Evolutionary conservation across 2,329 filamentous ascomycete genomes (phyloP).

Genomic region (Purpureocillium takamizusanense): DNA sequence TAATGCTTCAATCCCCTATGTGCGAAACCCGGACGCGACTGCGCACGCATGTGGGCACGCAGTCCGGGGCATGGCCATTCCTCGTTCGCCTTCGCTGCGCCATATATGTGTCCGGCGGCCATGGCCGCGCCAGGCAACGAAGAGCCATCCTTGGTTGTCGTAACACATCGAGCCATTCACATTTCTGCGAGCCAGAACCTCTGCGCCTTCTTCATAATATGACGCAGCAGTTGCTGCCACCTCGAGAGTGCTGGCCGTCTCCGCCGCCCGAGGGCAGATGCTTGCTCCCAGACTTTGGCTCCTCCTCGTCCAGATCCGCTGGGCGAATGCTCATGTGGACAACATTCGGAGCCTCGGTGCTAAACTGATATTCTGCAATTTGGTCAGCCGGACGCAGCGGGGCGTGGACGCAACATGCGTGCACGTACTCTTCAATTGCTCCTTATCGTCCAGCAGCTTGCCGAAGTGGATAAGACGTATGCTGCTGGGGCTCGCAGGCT

Average conservation of each 20-base stretch:
- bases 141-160: too few species aligned
- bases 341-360: slow-evolving; percentile 65
- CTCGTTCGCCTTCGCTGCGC: too few species aligned
- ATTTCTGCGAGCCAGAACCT: background rate
- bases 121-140: too few species aligned
- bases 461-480: slow-evolving; percentile 91
- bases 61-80: too few species aligned
- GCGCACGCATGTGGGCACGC: too few species aligned
- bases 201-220: slow-evolving; percentile 30
- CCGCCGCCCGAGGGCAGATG: slow-evolving; percentile 29
- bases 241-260: slow-evolving; percentile 30
- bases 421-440: slow-evolving; percentile 66
- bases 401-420: slow-evolving; percentile 2
- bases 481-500: slow-evolving; percentile 76
- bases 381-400: slow-evolving; percentile 2
- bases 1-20: background rate
- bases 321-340: slow-evolving; percentile 93
- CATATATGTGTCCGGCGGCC: too few species aligned
- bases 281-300: slow-evolving; percentile 58
- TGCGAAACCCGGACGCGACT: too few species aligned
- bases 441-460: slow-evolving; percentile 82
- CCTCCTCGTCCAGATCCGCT: slow-evolving; percentile 75
- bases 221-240: slow-evolving; percentile 36
- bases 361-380: slow-evolving; percentile 66
- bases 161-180: too few species aligned